A percentile compares a stretch with the other conserved stretches of the same genome.
These are phyloP conservation scores for Aspergillus sojae DNA, from an alignment of 2,329 filamentous ascomycete species.

Conservation along the genomic window DNA sequence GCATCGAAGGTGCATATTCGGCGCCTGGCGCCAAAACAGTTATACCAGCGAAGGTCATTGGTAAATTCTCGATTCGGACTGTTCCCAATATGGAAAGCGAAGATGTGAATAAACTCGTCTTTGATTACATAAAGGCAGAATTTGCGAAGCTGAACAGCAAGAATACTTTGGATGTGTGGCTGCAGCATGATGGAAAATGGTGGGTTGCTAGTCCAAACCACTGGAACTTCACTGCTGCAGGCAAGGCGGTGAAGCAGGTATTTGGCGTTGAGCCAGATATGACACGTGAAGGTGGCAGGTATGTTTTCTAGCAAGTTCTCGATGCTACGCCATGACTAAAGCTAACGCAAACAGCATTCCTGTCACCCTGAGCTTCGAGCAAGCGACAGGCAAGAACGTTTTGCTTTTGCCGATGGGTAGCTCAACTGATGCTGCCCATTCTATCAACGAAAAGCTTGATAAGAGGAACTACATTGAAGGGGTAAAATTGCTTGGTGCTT, in stretches of 20 bases:
- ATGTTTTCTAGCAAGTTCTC: slow-evolving; percentile 34
- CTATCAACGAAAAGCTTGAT: slow-evolving; percentile 98
- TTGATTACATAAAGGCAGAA: slow-evolving; percentile 77
- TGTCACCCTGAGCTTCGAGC: slow-evolving; percentile 94
- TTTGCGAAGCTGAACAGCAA: slow-evolving; percentile 89
- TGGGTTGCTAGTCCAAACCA: slow-evolving; percentile 97
- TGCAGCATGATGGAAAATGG: slow-evolving; percentile 95
- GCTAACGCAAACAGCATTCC: slow-evolving; percentile 70
- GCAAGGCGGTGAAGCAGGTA: slow-evolving; percentile 94
- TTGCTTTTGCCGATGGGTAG: slow-evolving; percentile 94
- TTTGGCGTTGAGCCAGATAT: slow-evolving; percentile 93
- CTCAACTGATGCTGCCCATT: slow-evolving; percentile 94
- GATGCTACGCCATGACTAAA: background rate
- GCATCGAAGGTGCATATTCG: slow-evolving; percentile 92
- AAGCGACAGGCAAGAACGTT: slow-evolving; percentile 97
- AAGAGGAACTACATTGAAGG: slow-evolving; percentile 98
- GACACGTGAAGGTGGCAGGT: slow-evolving; percentile 92
- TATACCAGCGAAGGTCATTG: slow-evolving; percentile 95
- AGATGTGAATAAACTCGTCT: slow-evolving; percentile 82
- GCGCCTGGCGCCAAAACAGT: slow-evolving; percentile 95
- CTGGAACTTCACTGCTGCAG: slow-evolving; percentile 96
- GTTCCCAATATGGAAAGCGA: slow-evolving; percentile 97
- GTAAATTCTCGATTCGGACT: slow-evolving; percentile 97
- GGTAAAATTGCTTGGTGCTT: slow-evolving; percentile 91
- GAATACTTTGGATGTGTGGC: slow-evolving; percentile 80